Percentiles rank a stretch among this genome's conserved stretches.
These are phyloP conservation scores for Poa pratensis DNA, from an alignment of 176 grass and related monocot genomes.

Conservation along the genomic window DNA sequence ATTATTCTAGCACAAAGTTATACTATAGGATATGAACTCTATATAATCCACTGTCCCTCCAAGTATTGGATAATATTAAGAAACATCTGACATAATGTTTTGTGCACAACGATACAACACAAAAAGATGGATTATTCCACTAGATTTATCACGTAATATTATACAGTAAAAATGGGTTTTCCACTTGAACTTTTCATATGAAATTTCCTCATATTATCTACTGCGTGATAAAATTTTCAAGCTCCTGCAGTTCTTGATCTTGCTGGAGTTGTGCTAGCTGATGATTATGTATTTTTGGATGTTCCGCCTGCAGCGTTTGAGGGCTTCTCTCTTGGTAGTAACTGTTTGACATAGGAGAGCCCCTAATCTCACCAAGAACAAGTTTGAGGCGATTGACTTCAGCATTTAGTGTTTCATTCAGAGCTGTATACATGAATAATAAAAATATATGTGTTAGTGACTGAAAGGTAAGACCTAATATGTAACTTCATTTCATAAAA, in stretches of 20 bases:
- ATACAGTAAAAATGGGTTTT: neutral
- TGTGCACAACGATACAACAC: neutral
- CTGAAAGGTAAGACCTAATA: too few species aligned
- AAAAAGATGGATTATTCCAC: neutral
- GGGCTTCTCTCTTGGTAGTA: slow-evolving; percentile 13
- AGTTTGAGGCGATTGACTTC: slow-evolving; percentile 54
- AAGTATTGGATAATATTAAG: neutral
- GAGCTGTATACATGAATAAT: slow-evolving; percentile 38
- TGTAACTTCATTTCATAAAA: neutral
- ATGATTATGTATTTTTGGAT: slow-evolving; percentile 46
- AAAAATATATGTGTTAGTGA: neutral
- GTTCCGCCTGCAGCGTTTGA: slow-evolving; percentile 47
- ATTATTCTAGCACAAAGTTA: neutral
- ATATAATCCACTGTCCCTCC: neutral
- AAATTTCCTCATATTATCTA: neutral
- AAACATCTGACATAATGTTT: neutral
- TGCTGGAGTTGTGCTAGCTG: slow-evolving; percentile 1
- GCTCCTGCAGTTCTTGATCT: neutral
- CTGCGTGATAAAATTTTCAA: neutral
- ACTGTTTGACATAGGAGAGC: slow-evolving; percentile 29
- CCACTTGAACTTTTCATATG: neutral
- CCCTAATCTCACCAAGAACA: slow-evolving; percentile 42
- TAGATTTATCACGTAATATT: neutral
- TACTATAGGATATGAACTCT: neutral
- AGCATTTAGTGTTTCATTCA: slow-evolving; percentile 51